Conservation (phyloP, 805 yeast genomes). For the Phaffomyces thermotolerans region DNA sequence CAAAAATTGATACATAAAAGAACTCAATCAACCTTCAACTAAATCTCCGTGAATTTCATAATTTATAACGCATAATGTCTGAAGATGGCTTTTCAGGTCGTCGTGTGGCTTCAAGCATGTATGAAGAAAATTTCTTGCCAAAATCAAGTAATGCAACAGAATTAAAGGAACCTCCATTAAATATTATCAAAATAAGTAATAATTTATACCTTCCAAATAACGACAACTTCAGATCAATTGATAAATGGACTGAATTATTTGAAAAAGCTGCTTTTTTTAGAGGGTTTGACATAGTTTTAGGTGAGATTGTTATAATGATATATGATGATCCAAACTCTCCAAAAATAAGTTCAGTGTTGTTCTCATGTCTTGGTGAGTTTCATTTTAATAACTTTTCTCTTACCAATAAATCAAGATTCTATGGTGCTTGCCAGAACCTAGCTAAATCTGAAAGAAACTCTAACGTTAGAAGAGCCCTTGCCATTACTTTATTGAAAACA, state of each 20-base stretch:
- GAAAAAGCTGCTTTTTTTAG: conserved; percentile 45
- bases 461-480: conserved; percentile 66
- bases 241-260: conserved; percentile 37
- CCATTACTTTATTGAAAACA: conserved; percentile 63
- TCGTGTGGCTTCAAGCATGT: conserved; percentile 20
- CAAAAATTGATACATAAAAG: background rate
- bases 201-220: conserved; percentile 12
- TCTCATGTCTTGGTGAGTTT: conserved; percentile 63
- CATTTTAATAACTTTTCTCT: conserved; percentile 52
- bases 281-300: conserved; percentile 42
- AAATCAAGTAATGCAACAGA: background rate
- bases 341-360: conserved; percentile 44
- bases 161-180: conserved; percentile 17
- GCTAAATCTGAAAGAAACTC: conserved; percentile 39
- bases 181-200: conserved; percentile 18
- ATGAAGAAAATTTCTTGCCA: conserved; percentile 16
- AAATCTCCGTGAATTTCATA: background rate
- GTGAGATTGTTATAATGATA: conserved; percentile 40
- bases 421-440: conserved; percentile 72
- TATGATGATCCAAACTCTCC: conserved; percentile 40
- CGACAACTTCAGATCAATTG: conserved; percentile 13
- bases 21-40: background rate
- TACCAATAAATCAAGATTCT: conserved; percentile 56
- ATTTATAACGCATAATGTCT: background rate
- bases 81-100: conserved; percentile 2